Base-by-base conservation (phyloP, 768 basidiomycete species). In the Boletus reticulatus region DNA sequence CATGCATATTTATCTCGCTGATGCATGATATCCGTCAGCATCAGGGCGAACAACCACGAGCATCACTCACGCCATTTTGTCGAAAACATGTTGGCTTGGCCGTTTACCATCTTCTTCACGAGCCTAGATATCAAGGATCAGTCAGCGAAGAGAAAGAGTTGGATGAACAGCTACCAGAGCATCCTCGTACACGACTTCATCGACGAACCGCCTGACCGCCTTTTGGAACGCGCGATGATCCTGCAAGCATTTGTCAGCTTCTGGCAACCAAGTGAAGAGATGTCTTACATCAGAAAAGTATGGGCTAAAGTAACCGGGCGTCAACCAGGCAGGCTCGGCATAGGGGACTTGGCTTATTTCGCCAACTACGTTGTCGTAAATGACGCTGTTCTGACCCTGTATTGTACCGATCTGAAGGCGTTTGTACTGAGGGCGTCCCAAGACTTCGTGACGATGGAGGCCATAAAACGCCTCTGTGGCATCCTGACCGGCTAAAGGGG, bases 61-160 rank as follows among this genome's bases (percentile, higher is more conserved):
- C 1, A 4, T 9, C 16, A 66, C 78, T 52, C 61, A 88, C 87
- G 90, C 84, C 89, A 96, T 89, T 58, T 84, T 83, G 62, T 94
- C 84, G 47, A 94, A 75, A 34, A 96, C 88, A 48, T 75, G 73
- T 67, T 88, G 81, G 56, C 84, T 87, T 0, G 92, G 88, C 24
- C 89, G 81, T 76, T 96, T 95, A n/a, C 94, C 93, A 62, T 89
- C 89, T 61, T 87, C 88, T 74, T 97, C 95, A 58, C 87, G 84
- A 20, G 79, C 77, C 77, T 84, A 61, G 13, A 16, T 13, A 34
- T 11, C 7, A 20, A 38, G 27, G 19, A 42, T 67, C 16, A 58
- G 56, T 51, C 4, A 64, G 2, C 58, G 70, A 59, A 22, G 41
- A 46, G 50, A 41, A 38, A 64, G n/a, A 11, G 22, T 9, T 59